Evolutionary conservation across 139 green algal genomes (phyloP), one percentile per base, ranked within the genome.

Genomic region (Picochlorum sp.): DNA sequence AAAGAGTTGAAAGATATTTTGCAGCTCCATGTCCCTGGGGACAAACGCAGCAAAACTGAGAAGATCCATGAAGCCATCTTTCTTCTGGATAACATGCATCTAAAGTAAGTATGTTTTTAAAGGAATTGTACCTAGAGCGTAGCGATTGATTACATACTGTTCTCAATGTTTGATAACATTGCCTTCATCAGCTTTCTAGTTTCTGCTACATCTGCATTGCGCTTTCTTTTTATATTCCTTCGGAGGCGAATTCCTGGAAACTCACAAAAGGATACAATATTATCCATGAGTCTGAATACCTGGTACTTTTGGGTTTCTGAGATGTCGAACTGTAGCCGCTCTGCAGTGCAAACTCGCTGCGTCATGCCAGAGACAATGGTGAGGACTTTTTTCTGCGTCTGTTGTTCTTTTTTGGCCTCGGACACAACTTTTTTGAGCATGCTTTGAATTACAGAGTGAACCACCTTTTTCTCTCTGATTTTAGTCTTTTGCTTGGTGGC

Each of bases 181-280:
- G n/a, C 47, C 16, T 54, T 54, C 47, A 54, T 54, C 15, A 54
- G 47, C n/a, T 54, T 21, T 54, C 18, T 54, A 21, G n/a, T 21
- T 26, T 54, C 47, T 26, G 47, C 47, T 21, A 54, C 47, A 21
- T 20, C n/a, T 26, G 47, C 6, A 54, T 54, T 21, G 6, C 18
- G 18, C n/a, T 54, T 54, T 20, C n/a, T 20, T 20, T 54, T 54
- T 13, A 54, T 4, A 41, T 41, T 41, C 8, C 34, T 41, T 7
- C 34, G 8, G 34, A 41, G 34, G 7, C 34, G 34, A 41, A 41
- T 41, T 9, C 47, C 18, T 54, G 47, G 47, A 54, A 26, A 54
- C 47, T 54, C 47, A 54, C 47, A 54, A 54, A 54, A 54, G 7
- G 47, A 54, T 9, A 54, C 47, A 20, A 54, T 54, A 20, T 54